Evolutionary conservation across 108 stramenopile genomes (phyloP).

Genomic region (Nitzschia putrida): DNA sequence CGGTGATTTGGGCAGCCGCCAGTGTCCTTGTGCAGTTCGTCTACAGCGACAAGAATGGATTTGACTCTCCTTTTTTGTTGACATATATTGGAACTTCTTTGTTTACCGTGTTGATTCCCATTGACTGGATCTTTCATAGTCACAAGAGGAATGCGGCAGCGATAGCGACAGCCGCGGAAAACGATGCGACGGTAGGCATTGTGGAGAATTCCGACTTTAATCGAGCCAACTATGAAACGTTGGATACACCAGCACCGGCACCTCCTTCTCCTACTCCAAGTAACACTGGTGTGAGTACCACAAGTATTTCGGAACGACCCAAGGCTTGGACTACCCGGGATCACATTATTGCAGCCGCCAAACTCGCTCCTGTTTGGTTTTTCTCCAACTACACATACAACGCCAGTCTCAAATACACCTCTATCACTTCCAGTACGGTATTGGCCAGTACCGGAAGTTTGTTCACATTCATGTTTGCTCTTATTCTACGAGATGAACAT

Average conservation of each 20-base stretch:
- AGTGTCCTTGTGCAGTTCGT: constrained; percentile 87
- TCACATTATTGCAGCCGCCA: constrained; percentile 44
- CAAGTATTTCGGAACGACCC: not conserved
- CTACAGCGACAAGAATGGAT: constrained; percentile 66
- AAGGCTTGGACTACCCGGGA: constrained; percentile 42
- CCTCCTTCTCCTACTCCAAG: not conserved
- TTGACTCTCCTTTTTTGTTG: constrained; percentile 88
- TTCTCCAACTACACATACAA: constrained; percentile 90
- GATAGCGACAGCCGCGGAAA: not conserved
- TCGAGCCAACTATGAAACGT: not conserved
- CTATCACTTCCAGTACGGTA: constrained; percentile 91
- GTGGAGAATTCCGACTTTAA: not conserved
- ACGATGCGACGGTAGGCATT: not conserved
- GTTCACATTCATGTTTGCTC: constrained; percentile 90
- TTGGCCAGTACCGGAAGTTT: constrained; percentile 88
- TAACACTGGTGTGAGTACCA: not conserved
- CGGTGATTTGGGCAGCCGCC: constrained; percentile 84
- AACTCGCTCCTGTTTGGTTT: constrained; percentile 91
- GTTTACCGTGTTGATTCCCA: constrained; percentile 73
- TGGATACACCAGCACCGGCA: no score
- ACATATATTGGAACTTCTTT: constrained; percentile 89
- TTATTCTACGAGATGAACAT: constrained; percentile 63
- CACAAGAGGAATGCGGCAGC: not conserved
- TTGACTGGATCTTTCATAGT: constrained; percentile 25
- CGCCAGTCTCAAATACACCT: constrained; percentile 71